These are phyloP conservation scores for Trichoderma polysporum DNA, from an alignment of 2,329 filamentous ascomycete species.

Conservation along the genomic window DNA sequence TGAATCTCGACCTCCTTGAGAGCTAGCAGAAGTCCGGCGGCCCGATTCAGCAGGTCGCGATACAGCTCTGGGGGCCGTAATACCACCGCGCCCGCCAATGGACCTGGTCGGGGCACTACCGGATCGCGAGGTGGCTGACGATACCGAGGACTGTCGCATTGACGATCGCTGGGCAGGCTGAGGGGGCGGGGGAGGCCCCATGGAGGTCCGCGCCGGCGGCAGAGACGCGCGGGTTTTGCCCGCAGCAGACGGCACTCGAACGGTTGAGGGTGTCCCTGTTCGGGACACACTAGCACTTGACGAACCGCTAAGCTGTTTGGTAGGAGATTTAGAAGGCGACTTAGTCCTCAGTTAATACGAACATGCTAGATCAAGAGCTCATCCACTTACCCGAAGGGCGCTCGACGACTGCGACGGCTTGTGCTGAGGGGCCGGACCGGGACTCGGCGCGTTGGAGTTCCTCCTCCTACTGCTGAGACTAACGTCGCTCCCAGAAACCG, in stretches of 20 bases:
- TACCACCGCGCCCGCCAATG: slow-evolving; percentile 42
- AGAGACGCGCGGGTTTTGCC: slow-evolving; percentile 56
- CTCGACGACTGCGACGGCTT: slow-evolving; percentile 56
- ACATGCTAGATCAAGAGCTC: slow-evolving; percentile 13
- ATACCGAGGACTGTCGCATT: slow-evolving; percentile 46
- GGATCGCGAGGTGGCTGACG: slow-evolving; percentile 40
- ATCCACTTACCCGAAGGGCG: slow-evolving; percentile 52
- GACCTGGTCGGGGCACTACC: slow-evolving; percentile 38
- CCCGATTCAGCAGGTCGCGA: slow-evolving; percentile 39
- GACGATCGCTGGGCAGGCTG: slow-evolving; percentile 43
- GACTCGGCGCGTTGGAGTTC: slow-evolving; percentile 70
- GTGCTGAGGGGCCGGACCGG: slow-evolving; percentile 59
- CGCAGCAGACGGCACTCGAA: slow-evolving; percentile 44
- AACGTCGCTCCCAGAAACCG: slow-evolving; percentile 49
- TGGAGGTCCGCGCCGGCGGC: slow-evolving; percentile 59
- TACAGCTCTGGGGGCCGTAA: slow-evolving; percentile 36
- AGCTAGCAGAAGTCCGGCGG: slow-evolving; percentile 49
- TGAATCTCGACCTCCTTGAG: slow-evolving; percentile 44
- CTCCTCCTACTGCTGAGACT: slow-evolving; percentile 60
- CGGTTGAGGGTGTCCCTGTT: slow-evolving; percentile 63
- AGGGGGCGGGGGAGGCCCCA: slow-evolving; percentile 64
- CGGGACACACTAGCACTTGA: slow-evolving; percentile 61
- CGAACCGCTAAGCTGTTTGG: slow-evolving; percentile 57
- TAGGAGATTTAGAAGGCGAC: slow-evolving; percentile 21
- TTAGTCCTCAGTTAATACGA: slow-evolving; percentile 17